phyloP scores from a whole-genome alignment of 176 grass and related monocot genomes.

The Panicum miliaceum region DNA sequence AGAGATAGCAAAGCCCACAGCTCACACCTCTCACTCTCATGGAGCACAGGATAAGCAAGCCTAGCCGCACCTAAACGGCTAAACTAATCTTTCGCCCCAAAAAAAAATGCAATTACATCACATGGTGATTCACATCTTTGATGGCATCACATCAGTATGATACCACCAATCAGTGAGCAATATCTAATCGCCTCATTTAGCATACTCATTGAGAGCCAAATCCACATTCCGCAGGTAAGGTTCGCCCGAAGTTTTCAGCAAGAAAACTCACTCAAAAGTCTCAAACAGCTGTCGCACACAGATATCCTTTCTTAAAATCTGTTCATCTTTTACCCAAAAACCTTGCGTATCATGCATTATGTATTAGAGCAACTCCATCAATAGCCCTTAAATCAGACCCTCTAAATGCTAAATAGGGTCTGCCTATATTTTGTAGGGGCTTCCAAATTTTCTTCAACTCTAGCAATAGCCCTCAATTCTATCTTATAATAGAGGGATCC shows the following conservation, averaged over 20 bases:
- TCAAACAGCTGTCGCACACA: background rate
- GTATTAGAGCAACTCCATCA: too few relatives aligned
- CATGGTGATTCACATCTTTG: background rate
- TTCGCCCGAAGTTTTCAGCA: background rate
- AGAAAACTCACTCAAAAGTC: background rate
- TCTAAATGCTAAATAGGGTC: too few relatives aligned
- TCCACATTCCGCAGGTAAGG: background rate
- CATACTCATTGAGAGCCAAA: conserved; percentile 27
- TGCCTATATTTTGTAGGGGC: too few relatives aligned
- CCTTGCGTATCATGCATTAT: background rate
- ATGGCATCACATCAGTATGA: background rate
- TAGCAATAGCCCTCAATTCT: too few relatives aligned
- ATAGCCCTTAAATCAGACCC: too few relatives aligned
- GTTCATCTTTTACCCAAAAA: background rate
- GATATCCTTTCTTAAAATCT: background rate
- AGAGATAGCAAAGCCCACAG: conserved; percentile 15
- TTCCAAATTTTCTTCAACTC: too few relatives aligned
- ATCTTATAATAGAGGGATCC: too few relatives aligned
- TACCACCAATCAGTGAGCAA: conserved; percentile 14
- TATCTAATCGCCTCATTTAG: conserved; percentile 4
- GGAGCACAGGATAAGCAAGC: conserved; percentile 30
- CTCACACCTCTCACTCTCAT: conserved; percentile 36
- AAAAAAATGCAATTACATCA: conserved; percentile 25
- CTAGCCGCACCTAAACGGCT: background rate
- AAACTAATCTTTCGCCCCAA: background rate